Evolutionary conservation across 225 moss, liverwort and hornwort species (phyloP).

Genomic region (Physcomitrium patens): DNA sequence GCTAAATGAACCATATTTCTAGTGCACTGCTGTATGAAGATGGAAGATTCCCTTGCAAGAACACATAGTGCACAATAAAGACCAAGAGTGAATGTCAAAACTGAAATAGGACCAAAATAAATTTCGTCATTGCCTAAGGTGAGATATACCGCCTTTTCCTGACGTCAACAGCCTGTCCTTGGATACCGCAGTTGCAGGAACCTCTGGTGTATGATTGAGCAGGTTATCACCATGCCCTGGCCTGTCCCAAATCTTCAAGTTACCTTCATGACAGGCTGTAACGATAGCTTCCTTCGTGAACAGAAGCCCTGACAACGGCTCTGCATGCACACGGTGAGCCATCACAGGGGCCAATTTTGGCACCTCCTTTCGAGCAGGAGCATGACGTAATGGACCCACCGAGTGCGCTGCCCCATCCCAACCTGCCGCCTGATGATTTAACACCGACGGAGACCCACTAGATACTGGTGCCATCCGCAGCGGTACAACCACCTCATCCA

Average conservation of each 20-base stretch:
- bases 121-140: constrained; percentile 78
- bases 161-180: constrained; percentile 74
- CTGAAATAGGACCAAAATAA: constrained; percentile 31
- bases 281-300: constrained; percentile 95
- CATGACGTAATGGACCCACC: constrained; percentile 74
- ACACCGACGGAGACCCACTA: constrained; percentile 71
- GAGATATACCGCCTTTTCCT: constrained; percentile 82
- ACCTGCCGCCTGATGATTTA: constrained; percentile 60
- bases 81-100: constrained; percentile 24
- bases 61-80: constrained; percentile 46
- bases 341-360: constrained; percentile 97
- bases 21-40: constrained; percentile 30
- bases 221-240: constrained; percentile 73
- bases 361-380: constrained; percentile 94
- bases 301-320: constrained; percentile 87
- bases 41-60: constrained; percentile 28
- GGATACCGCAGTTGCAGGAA: constrained; percentile 56
- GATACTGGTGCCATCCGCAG: constrained; percentile 72
- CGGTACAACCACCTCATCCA: constrained; percentile 97
- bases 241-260: constrained; percentile 98
- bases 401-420: constrained; percentile 74
- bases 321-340: constrained; percentile 97
- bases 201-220: constrained; percentile 54
- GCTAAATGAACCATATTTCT: constrained; percentile 37
- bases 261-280: constrained; percentile 96